Evolutionary conservation across 2,329 filamentous ascomycete species (phyloP), one percentile per base, ranked within the genome.

Genomic region (Claviceps africana): DNA sequence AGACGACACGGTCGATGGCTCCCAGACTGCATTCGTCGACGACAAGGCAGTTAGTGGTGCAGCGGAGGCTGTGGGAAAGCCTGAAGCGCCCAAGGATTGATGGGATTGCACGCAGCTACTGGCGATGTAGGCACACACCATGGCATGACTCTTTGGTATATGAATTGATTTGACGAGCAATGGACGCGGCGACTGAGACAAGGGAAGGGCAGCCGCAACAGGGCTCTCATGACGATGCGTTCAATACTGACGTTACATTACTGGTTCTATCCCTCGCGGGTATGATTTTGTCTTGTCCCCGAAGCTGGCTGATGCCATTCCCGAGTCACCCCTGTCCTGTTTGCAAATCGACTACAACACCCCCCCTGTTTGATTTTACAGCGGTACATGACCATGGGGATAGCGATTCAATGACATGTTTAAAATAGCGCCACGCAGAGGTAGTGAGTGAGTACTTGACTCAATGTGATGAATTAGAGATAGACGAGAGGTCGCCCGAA

Each of bases 1-100:
- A 9, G 50, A 46, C 22, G 65, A 67, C 8, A 64, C 67, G 1
- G 64, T 62, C 4, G 65, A 66, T n/a, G 57, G 59, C 44, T 56
- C 63, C 7, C 62, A 65, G 42, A 55, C 21, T n/a, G n/a, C 56
- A 35, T 55, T 44, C 15, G 25, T 48, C 5, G 48, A 50, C 48
- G 55, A 57, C 42, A 62, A 58, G 51, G 56, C 37, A 6, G 5
- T 21, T 22, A 37, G 31, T 30, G 49, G 31, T 19, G 15, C 17
- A 10, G 31, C 21, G 8, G 22, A 46, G 31, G 31, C 30, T 2
- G 5, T 21, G 30, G 42, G n/a, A 35, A 39, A 51, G 9, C 19
- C 15, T 15, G 21, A 59, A 44, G 52, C 53, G 17, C 42, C 54
- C 50, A 33, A 31, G 59, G 59, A 50, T 53, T 60, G 47, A 53